phyloP scores from a whole-genome alignment of 1,284 basidiomycete species.

The Sparassis latifolia region DNA sequence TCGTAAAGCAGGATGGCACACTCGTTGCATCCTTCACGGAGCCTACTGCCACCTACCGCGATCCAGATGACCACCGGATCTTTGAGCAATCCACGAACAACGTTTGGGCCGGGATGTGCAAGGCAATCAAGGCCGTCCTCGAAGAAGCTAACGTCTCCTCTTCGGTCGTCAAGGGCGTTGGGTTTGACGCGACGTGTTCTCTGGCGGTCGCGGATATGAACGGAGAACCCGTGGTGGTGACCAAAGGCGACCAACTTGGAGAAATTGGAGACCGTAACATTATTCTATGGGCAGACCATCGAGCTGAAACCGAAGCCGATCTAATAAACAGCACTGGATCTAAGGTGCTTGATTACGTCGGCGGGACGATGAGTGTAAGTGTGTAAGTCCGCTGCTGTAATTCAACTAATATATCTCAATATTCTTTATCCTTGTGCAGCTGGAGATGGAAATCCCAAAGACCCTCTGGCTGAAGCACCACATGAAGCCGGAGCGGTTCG shows the following conservation, averaged over 20 bases:
- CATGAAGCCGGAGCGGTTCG: conserved; percentile 75
- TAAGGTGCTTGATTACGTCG: conserved; percentile 90
- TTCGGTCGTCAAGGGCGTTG: conserved; percentile 76
- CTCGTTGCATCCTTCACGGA: conserved; percentile 76
- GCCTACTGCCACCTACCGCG: conserved; percentile 81
- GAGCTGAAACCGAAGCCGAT: conserved; percentile 88
- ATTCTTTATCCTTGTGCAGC: conserved; percentile 36
- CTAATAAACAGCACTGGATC: conserved; percentile 84
- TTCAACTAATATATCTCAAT: not conserved
- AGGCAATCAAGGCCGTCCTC: conserved; percentile 68
- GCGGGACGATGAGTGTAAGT: conserved; percentile 91
- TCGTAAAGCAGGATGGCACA: conserved; percentile 73
- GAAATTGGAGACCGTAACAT: conserved; percentile 72
- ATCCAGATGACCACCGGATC: conserved; percentile 81
- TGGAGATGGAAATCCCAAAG: conserved; percentile 97
- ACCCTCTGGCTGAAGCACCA: conserved; percentile 93
- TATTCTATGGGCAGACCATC: conserved; percentile 92
- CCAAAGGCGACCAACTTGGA: conserved; percentile 62
- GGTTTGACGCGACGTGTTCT: conserved; percentile 97
- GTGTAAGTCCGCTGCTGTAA: conserved; percentile 4
- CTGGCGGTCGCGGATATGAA: conserved; percentile 79
- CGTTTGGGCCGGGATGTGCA: conserved; percentile 81
- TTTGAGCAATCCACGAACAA: conserved; percentile 90
- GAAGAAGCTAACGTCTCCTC: conserved; percentile 55
- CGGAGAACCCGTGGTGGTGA: conserved; percentile 78